These are phyloP conservation scores for Leccinum barrowsii DNA, from an alignment of 768 basidiomycete genomes.

Conservation along the genomic window DNA sequence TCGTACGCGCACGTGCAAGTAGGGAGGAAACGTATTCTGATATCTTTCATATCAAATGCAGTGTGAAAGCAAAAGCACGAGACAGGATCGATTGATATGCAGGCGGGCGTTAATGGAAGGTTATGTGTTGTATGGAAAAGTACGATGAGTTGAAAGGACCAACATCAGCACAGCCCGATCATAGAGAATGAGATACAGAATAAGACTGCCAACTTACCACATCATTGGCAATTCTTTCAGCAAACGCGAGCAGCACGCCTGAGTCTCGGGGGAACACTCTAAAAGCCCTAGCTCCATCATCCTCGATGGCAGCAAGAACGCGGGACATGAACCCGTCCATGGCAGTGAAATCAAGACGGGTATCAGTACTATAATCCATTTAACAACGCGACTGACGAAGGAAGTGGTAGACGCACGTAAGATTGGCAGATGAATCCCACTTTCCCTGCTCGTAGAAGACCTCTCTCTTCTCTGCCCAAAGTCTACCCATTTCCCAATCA, in stretches of 20 bases:
- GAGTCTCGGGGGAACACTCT: slow-evolving; percentile 82
- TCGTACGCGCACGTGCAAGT: slow-evolving; percentile 70
- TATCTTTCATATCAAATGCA: slow-evolving; percentile 45
- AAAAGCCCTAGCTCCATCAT: slow-evolving; percentile 78
- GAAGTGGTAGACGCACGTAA: slow-evolving; percentile 48
- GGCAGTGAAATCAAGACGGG: slow-evolving; percentile 76
- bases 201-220: slow-evolving; percentile 51
- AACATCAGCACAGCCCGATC: background rate
- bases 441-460: slow-evolving; percentile 83
- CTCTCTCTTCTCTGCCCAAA: slow-evolving; percentile 95
- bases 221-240: slow-evolving; percentile 80
- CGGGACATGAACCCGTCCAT: slow-evolving; percentile 90
- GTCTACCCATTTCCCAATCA: slow-evolving; percentile 91
- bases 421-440: slow-evolving; percentile 82
- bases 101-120: background rate
- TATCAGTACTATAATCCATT: slow-evolving; percentile 40
- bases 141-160: background rate
- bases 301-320: slow-evolving; percentile 58
- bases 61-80: background rate
- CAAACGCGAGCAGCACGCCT: slow-evolving; percentile 74
- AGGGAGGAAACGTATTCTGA: slow-evolving; percentile 83
- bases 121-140: background rate
- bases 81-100: background rate
- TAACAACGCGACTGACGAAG: background rate
- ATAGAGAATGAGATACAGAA: slow-evolving; percentile 2